Base-by-base conservation (phyloP, 768 basidiomycete genomes). In the Rhodosporidiobolus odoratus region DNA sequence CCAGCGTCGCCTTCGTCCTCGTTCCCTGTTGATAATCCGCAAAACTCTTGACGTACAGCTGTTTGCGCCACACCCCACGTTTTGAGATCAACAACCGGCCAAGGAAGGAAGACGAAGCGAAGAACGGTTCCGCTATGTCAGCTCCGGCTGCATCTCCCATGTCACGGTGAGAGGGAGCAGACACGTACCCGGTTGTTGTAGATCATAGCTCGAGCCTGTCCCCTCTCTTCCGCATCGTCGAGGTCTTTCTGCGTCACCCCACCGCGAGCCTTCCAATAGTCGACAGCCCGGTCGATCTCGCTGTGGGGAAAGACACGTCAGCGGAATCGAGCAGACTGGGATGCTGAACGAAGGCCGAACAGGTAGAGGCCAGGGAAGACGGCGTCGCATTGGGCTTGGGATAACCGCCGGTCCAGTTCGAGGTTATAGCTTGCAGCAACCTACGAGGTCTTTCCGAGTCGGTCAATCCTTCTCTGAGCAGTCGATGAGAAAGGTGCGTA, bases 301-400 rank as follows among this genome's bases (percentile, higher is more conserved):
- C 66, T 68, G 67, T 4, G 13, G 6, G 7, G 37, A 34, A 17
- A 2, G 25, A 15, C 10, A 5, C 25, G 32, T 64, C 32, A 47
- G 62, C n/a, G 3, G 0, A 25, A 9, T 23, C 3, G n/a, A 6
- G 50, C 40, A 41, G 32, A 37, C 52, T 4, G 32, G 5, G 30
- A 40, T 37, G 47, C 13, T 34, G 23, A 19, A 12, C 21, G 53
- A 56, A 30, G 30, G 27, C 54, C 60, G 52, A 8, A 71, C 70
- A 58, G n/a, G 65, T 61, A 68, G 10, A 72, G 68, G 9, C 67
- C 67, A 1, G 67, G 72, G 67, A 58, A 69, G 53, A 69, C 59
- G 13, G 47, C n/a, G 52, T 69, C 67, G 59, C 72, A 73, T 32
- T 69, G 72, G 5, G 35, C 30, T 25, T 60, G 57, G 3, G 67